phyloP scores from a whole-genome alignment of 2,329 filamentous ascomycete genomes.

The Pyrenochaeta sp. region DNA sequence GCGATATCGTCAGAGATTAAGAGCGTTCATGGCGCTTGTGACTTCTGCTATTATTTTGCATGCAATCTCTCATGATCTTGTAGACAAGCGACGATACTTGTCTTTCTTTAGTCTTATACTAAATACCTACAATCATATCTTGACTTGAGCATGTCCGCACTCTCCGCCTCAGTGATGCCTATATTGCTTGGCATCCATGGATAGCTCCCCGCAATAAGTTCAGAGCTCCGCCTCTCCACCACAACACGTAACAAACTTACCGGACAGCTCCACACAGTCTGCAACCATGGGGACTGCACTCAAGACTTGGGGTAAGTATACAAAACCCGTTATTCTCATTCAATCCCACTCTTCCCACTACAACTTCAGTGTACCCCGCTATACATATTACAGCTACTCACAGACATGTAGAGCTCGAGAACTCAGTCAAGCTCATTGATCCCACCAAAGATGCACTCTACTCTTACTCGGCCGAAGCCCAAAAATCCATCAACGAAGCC shows the following conservation, averaged over 20 bases:
- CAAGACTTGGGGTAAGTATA: constrained; percentile 48
- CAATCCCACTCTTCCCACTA: neutral
- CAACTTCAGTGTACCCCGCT: constrained; percentile 17
- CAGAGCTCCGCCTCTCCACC: constrained; percentile 22
- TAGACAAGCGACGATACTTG: too few species aligned
- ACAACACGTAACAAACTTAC: constrained; percentile 16
- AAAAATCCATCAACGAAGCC: constrained; percentile 70
- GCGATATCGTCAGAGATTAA: too few species aligned
- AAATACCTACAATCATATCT: neutral
- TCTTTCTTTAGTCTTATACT: too few species aligned
- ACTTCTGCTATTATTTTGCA: neutral
- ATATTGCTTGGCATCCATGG: constrained; percentile 30
- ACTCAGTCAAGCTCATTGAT: constrained; percentile 82
- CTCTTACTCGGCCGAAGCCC: constrained; percentile 74
- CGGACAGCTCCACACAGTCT: constrained; percentile 6
- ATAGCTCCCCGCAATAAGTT: constrained; percentile 35
- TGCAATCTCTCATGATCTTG: neutral
- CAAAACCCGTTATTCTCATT: neutral
- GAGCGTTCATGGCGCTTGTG: neutral
- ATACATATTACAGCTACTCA: constrained; percentile 19
- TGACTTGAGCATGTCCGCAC: neutral
- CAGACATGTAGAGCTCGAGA: constrained; percentile 78
- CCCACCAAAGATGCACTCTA: constrained; percentile 90
- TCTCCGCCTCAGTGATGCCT: constrained; percentile 31
- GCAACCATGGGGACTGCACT: constrained; percentile 45